Evolutionary conservation across 176 grass and related monocot genomes (phyloP).

Genomic region (Eremochloa ophiuroides): DNA sequence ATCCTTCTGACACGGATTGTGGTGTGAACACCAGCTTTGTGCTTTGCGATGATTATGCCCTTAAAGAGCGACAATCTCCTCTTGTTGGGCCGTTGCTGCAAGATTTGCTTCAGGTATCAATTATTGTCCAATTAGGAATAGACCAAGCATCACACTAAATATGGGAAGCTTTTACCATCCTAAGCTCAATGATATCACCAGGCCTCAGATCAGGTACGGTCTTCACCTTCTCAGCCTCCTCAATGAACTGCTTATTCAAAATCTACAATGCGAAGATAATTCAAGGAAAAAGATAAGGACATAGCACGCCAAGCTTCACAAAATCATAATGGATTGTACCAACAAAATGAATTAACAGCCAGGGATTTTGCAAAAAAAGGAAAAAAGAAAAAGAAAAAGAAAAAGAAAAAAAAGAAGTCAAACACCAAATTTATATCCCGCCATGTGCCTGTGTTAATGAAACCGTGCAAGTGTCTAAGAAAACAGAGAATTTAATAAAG

Average conservation of each 20-base stretch:
- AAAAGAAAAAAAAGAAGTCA: too few relatives aligned
- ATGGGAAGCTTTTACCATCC: slow-evolving; percentile 54
- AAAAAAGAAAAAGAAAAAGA: too few relatives aligned
- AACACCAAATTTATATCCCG: neutral
- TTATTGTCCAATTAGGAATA: slow-evolving; percentile 1
- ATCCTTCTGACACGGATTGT: slow-evolving; percentile 94
- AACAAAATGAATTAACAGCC: neutral
- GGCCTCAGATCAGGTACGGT: slow-evolving; percentile 80
- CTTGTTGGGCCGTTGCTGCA: slow-evolving; percentile 88
- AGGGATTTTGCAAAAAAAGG: neutral
- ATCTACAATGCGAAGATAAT: slow-evolving; percentile 46
- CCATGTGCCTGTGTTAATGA: neutral
- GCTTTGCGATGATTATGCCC: slow-evolving; percentile 94
- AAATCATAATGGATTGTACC: neutral
- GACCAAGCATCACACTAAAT: neutral
- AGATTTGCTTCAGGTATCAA: slow-evolving; percentile 2
- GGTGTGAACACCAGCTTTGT: slow-evolving; percentile 85
- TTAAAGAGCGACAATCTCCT: slow-evolving; percentile 87
- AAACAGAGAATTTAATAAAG: neutral
- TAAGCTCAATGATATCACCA: slow-evolving; percentile 90
- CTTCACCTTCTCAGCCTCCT: slow-evolving; percentile 79
- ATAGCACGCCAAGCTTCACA: neutral
- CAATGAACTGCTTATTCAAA: slow-evolving; percentile 85
- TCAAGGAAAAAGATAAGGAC: neutral
- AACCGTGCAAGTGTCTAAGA: neutral